phyloP scores from a whole-genome alignment of 257 asterid genomes.

The Gentiana dahurica region DNA sequence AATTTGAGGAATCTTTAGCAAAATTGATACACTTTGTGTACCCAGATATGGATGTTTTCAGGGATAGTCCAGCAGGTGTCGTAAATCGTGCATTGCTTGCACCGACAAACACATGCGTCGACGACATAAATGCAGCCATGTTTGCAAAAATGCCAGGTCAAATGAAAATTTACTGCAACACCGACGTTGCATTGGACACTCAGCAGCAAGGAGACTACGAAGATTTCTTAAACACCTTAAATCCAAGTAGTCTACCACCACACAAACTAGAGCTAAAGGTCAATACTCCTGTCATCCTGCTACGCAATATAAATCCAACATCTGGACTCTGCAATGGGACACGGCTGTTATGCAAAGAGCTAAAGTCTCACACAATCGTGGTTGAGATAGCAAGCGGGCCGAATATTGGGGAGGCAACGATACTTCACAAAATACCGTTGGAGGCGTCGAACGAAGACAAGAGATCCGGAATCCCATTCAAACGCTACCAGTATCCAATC shows the following conservation, averaged over 20 bases:
- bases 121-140: not conserved
- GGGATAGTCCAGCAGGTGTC: not conserved
- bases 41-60: not conserved
- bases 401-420: too few species aligned
- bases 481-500: too few species aligned
- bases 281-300: not conserved
- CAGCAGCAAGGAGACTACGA: not conserved
- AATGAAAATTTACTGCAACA: not conserved
- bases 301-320: too few species aligned
- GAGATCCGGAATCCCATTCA: too few species aligned
- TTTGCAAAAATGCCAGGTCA: not conserved
- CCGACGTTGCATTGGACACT: not conserved
- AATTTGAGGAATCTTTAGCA: not conserved
- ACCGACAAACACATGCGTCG: not conserved
- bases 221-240: not conserved
- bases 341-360: too few species aligned
- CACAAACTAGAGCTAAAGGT: not conserved
- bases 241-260: not conserved
- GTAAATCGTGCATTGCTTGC: not conserved
- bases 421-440: too few species aligned
- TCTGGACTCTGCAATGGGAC: too few species aligned
- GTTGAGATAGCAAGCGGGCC: too few species aligned
- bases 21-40: not conserved
- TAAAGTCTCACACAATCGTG: too few species aligned
- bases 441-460: too few species aligned